Evolutionary conservation across 2,329 filamentous ascomycete genomes (phyloP), one percentile per base, ranked within the genome.

Genomic region (Chaetomium sp.): DNA sequence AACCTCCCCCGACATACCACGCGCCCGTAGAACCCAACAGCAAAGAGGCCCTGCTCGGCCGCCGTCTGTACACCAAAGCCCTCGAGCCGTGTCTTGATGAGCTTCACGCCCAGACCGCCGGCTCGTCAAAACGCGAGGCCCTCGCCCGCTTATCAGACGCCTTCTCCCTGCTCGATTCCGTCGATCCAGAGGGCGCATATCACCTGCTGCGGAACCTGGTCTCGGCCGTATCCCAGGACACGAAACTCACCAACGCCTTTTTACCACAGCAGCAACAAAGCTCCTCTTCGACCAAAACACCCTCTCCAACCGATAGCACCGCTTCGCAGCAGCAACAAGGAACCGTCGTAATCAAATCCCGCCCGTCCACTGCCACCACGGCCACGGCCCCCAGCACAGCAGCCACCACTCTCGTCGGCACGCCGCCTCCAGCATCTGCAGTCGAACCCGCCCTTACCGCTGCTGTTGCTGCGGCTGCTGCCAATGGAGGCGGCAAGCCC

Each of bases 131-230:
- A 69, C 82, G 91, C 38, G 90, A 96, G 64, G 90, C 90, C 0
- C 79, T 97, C 35, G 88, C 88, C 2, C 84, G 85, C 60, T 78
- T 96, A 10, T 89, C 89, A 0, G 89, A 95, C 68, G 91, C 92
- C 0, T 95, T 94, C 76, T 87, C 86, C 4, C 80, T 85, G 10
- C 79, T 99, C 36, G 89, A 97, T 69, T 84, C 88, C 45, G 79
- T 92, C 35, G 92, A 99, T 66, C 92, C 92, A 0, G 92, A 96
- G 68, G 91, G 91, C 14, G 84, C 91, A 42, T 94, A 92, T 65
- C 85, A 95, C 62, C 78, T 99, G 12, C 78, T 99, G 66, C 88
- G 85, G 65, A 80, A 83, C 55, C 81, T 95, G 61, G 79, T 95
- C 58, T 80, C 88, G n/a, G 82, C 83, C 55, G 79, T 95, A 47